Evolutionary conservation across 352 stramenopile genomes (phyloP).

Genomic region (Pythium grandisporangium): DNA sequence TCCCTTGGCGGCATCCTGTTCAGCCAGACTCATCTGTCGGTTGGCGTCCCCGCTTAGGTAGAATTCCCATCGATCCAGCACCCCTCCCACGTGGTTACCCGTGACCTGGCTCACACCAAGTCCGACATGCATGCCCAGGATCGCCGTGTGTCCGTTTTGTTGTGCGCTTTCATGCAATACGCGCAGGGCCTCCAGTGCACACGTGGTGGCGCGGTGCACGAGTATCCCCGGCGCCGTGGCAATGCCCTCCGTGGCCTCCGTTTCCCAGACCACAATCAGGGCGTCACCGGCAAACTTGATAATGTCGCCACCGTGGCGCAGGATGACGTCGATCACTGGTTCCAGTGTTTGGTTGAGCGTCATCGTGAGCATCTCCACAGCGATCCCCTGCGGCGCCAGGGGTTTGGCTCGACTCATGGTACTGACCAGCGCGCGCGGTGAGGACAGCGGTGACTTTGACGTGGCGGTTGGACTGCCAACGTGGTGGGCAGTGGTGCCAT

Average conservation of each 20-base stretch:
- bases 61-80: constrained; percentile 83
- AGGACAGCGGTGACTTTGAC: too few species aligned
- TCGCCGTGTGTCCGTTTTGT: constrained; percentile 14
- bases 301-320: constrained; percentile 65
- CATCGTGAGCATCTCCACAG: constrained; percentile 64
- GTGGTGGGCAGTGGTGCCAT: too few species aligned
- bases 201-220: constrained; percentile 42
- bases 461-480: too few species aligned
- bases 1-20: constrained; percentile 57
- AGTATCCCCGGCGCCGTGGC: constrained; percentile 31
- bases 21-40: constrained; percentile 62
- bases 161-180: constrained; percentile 21
- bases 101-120: constrained; percentile 71
- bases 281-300: constrained; percentile 81
- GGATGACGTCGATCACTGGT: constrained; percentile 68
- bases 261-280: constrained; percentile 78
- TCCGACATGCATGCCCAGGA: constrained; percentile 74
- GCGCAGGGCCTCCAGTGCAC: constrained; percentile 44
- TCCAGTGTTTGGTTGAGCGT: constrained; percentile 74
- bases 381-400: constrained; percentile 39
- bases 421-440: constrained; percentile 4
- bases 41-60: constrained; percentile 80
- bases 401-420: constrained; percentile 44
- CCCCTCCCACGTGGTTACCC: constrained; percentile 72
- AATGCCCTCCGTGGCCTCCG: constrained; percentile 29